A percentile compares a stretch with the other conserved stretches of the same genome.
phyloP scores from a whole-genome alignment of 495 filamentous ascomycete genomes.

The Hypomontagnella submonticulosa region DNA sequence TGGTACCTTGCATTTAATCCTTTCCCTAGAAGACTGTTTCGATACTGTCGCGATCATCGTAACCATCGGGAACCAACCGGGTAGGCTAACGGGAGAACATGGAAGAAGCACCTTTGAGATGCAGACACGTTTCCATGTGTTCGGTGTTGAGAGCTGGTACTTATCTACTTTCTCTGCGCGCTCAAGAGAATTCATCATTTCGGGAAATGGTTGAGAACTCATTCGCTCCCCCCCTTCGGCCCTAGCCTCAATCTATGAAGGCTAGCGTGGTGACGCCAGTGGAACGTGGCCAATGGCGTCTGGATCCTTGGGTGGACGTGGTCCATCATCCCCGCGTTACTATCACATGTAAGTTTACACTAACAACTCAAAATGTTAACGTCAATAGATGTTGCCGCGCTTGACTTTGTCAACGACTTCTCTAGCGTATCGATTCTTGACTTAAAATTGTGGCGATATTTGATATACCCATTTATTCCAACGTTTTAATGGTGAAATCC shows the following conservation, averaged over 20 bases:
- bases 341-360: conserved; percentile 42
- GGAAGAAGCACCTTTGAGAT: conserved; percentile 8
- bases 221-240: conserved; percentile 4
- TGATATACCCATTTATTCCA: neutral
- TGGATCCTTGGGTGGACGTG: neutral
- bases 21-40: neutral
- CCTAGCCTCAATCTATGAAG: conserved; percentile 13
- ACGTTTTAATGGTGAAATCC: too few species aligned
- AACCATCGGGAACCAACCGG: conserved; percentile 25
- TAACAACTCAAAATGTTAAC: conserved; percentile 20
- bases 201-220: conserved; percentile 23
- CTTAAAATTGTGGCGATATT: neutral
- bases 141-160: conserved; percentile 4
- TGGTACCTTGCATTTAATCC: conserved; percentile 23
- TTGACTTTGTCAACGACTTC: conserved; percentile 11
- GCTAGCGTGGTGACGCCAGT: conserved; percentile 8
- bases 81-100: neutral
- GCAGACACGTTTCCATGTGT: conserved; percentile 34
- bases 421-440: neutral
- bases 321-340: conserved; percentile 24
- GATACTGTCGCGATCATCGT: too few species aligned
- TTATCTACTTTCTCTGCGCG: neutral
- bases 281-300: conserved; percentile 23
- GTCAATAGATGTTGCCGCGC: conserved; percentile 30
- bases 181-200: neutral